Evolutionary conservation across 257 asterid species (phyloP).

Genomic region (Solanum raphanifolium): DNA sequence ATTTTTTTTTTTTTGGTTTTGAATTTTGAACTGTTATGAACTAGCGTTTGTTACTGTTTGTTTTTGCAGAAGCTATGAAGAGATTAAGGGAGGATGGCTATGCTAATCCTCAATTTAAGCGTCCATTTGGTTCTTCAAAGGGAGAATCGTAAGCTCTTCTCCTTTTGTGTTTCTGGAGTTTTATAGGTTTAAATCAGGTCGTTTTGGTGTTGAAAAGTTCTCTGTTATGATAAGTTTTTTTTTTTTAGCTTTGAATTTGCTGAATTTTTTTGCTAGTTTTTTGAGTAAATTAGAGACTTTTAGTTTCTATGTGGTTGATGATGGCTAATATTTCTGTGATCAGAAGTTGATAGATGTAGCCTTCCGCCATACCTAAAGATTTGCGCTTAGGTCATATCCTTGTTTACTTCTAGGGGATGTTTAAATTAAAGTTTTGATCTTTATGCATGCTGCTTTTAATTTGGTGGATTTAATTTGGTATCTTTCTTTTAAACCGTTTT

Average conservation of each 20-base stretch:
- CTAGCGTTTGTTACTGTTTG: not conserved
- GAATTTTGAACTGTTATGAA: not conserved
- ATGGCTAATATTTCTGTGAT: not conserved
- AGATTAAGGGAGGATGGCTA: conserved; percentile 8
- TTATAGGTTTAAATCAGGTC: not conserved
- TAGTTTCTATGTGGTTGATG: conserved; percentile 4
- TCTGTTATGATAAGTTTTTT: not conserved
- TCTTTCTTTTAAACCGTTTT: not conserved
- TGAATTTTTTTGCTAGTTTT: conserved; percentile 1
- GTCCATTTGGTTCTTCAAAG: conserved; percentile 33
- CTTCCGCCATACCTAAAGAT: not conserved
- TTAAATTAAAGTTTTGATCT: conserved; percentile 16
- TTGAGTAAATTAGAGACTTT: not conserved
- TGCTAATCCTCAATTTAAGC: conserved; percentile 8
- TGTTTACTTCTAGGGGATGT: not conserved
- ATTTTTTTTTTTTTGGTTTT: not conserved
- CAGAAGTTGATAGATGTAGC: conserved; percentile 10
- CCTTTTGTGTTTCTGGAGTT: not conserved
- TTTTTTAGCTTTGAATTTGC: not conserved
- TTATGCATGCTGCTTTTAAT: not conserved
- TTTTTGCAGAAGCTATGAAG: conserved; percentile 21
- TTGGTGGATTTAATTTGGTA: not conserved
- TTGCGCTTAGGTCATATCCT: not conserved
- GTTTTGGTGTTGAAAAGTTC: not conserved
- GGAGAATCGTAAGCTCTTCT: conserved; percentile 46